A percentile compares a stretch with the other conserved stretches of the same genome.
Evolutionary conservation across 2,329 filamentous ascomycete species (phyloP).

Genomic region (Penicillium corylophilum): DNA sequence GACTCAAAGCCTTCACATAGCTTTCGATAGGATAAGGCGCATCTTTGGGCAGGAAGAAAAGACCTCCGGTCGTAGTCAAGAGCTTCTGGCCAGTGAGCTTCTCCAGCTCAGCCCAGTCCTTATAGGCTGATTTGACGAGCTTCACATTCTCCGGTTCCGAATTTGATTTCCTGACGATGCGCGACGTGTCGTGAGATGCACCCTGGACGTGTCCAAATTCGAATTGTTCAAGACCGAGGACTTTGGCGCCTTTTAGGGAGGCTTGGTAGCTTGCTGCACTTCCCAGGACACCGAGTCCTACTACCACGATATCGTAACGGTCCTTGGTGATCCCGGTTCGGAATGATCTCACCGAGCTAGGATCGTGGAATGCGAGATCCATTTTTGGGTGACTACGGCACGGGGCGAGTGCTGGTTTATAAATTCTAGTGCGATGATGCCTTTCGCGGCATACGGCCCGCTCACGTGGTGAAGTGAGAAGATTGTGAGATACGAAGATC

Average conservation of each 20-base stretch:
- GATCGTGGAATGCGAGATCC: neutral
- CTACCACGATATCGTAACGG: constrained; percentile 27
- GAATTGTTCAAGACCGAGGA: constrained; percentile 30
- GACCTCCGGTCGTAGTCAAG: constrained; percentile 26
- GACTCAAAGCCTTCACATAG: constrained; percentile 18
- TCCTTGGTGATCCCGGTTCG: constrained; percentile 10
- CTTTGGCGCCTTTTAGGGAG: constrained; percentile 25
- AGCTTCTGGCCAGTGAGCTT: constrained; percentile 18
- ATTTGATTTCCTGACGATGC: constrained; percentile 30
- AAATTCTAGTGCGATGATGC: neutral
- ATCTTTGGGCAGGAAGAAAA: constrained; percentile 23
- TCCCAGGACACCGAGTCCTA: constrained; percentile 29
- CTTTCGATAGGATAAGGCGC: constrained; percentile 7
- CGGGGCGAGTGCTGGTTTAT: neutral
- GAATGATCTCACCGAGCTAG: neutral
- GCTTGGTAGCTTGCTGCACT: constrained; percentile 30
- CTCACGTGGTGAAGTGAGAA: neutral
- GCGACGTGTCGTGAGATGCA: constrained; percentile 31
- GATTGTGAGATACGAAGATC: neutral
- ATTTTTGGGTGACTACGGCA: neutral
- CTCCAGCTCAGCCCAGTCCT: constrained; percentile 30
- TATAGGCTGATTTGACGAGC: constrained; percentile 45
- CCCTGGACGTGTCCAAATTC: constrained; percentile 30
- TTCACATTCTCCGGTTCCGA: constrained; percentile 30
- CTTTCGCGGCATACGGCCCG: neutral